These are phyloP conservation scores for Rhodomyrtus psidioides DNA, from an alignment of 441 rosid genomes.

Conservation along the genomic window DNA sequence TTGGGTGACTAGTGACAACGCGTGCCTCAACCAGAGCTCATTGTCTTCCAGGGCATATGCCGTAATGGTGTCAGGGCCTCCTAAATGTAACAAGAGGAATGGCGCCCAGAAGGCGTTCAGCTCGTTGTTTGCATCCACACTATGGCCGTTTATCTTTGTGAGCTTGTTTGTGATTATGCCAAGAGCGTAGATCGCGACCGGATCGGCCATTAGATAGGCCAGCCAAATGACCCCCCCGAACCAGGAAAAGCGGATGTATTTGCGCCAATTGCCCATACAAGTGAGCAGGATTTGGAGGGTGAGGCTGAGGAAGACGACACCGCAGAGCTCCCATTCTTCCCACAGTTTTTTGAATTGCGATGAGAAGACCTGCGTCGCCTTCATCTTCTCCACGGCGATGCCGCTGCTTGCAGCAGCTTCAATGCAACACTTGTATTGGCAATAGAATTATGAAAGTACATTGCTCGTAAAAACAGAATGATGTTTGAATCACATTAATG, in stretches of 20 bases:
- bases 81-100: not conserved
- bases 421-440: rapidly evolving
- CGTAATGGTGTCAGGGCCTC: not conserved
- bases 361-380: not conserved
- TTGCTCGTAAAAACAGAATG: not conserved
- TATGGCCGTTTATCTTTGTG: not conserved
- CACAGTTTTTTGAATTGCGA: not conserved
- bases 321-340: not conserved
- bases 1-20: not conserved
- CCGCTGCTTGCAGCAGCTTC: not conserved
- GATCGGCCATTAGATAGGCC: not conserved
- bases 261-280: not conserved
- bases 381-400: rapidly evolving
- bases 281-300: not conserved
- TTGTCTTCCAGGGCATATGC: not conserved
- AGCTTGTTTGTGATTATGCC: not conserved
- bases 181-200: not conserved
- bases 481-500: not conserved
- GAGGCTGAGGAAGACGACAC: not conserved
- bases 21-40: not conserved
- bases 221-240: not conserved
- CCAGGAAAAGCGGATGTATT: not conserved
- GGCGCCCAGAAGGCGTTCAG: not conserved
- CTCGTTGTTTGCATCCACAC: not conserved
- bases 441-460: not conserved